Base-by-base conservation (phyloP, 2,329 filamentous ascomycete genomes). In the Sarocladium strictum region DNA sequence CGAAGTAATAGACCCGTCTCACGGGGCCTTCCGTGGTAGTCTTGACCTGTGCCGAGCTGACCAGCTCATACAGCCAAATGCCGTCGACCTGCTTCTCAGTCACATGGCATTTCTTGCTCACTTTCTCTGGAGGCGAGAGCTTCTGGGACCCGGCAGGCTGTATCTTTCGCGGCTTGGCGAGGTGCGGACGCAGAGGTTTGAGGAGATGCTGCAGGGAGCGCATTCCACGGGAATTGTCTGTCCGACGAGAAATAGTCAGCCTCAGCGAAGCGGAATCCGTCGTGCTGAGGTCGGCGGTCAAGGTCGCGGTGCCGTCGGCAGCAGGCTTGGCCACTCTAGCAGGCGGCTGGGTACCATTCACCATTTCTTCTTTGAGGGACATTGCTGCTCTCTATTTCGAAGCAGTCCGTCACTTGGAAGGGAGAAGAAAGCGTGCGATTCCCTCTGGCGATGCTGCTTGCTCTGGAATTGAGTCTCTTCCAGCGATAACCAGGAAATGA, bases 1-100 rank as follows among this genome's bases (percentile, higher is more conserved):
- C 71, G 58, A 81, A 81, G 56, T 83, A 84, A 57, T 79, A 76
- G 23, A 84, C 63, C 5, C 64, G 57, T 0, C 58, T 7, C 19
- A 51, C 5, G 23, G 47, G 47, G n/a, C 29, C 27, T 2, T 15
- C 59, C 53, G 3, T 50, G 3, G 10, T 35, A 6, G 10, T 27
- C 7, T 24, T 65, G 74, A 1, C 41, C 17, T 9, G 37, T 15
- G 0, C 52, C 19, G 6, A 40, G 17, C 7, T 47, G 1, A 33
- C 58, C 21, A 63, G 10, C 2, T 67, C 60, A 32, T 68, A 68
- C 0, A 60, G 57, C 65, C 65, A 68, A 0, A 67, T 38, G 0
- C 54, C 60, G 3, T 65, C 60, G 1, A 68, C 52, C 0, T 58
- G 33, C 33, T 47, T 49, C 53, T 57, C 55, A 9, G 26, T 35